phyloP scores from a whole-genome alignment of 1,284 basidiomycete species.

The Marasmius tenuissimus region DNA sequence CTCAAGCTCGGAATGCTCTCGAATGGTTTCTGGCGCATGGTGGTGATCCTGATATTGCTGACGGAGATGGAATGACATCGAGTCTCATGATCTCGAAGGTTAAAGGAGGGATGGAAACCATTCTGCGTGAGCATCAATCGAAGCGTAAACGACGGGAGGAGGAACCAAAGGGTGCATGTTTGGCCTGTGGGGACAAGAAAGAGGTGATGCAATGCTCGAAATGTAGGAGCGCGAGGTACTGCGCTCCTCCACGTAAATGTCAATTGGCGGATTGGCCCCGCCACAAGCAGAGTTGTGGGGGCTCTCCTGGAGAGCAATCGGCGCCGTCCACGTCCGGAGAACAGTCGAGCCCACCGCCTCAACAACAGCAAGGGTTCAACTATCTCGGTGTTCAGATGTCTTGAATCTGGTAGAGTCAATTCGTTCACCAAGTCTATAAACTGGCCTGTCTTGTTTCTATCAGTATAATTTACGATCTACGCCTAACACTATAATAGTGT shows the following conservation, averaged over 20 bases:
- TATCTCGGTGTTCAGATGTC: too few relatives aligned
- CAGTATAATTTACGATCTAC: too few relatives aligned
- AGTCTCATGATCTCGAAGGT: conserved; percentile 13
- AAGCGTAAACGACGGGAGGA: not conserved
- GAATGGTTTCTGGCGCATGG: conserved; percentile 41
- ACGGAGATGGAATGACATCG: conserved; percentile 34
- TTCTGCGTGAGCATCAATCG: not conserved
- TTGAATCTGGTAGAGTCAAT: too few relatives aligned
- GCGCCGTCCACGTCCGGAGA: too few relatives aligned
- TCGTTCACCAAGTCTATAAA: too few relatives aligned
- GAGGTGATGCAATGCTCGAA: not conserved
- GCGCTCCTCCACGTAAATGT: not conserved
- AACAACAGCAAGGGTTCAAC: too few relatives aligned
- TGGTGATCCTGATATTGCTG: conserved; percentile 42
- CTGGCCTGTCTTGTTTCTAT: too few relatives aligned
- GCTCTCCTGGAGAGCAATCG: not conserved
- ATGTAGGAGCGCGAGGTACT: not conserved
- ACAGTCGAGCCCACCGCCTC: too few relatives aligned
- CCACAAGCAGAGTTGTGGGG: not conserved
- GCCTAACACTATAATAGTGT: too few relatives aligned
- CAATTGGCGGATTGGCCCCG: not conserved
- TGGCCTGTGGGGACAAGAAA: not conserved
- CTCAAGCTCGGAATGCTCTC: conserved; percentile 26
- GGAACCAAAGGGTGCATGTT: not conserved
- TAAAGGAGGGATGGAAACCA: not conserved